phyloP scores from a whole-genome alignment of 2,329 filamentous ascomycete species.

The Aspergillus hortae region DNA sequence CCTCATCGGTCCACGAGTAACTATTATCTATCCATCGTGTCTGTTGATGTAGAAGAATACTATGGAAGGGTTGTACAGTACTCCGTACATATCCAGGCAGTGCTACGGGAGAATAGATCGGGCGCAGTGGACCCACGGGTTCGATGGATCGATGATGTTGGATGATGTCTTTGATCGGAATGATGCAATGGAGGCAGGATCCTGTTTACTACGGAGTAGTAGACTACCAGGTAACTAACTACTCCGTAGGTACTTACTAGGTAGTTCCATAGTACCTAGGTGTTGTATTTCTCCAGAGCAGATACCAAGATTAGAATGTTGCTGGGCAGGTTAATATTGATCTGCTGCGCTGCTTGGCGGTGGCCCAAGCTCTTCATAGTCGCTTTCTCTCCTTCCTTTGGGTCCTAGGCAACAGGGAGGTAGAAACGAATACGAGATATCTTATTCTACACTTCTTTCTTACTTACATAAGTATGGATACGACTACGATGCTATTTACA shows the following conservation, averaged over 20 bases:
- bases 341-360: neutral
- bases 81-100: neutral
- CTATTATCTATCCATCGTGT: too few species aligned
- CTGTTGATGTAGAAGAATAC: neutral
- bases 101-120: neutral
- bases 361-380: neutral
- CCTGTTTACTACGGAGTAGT: too few species aligned
- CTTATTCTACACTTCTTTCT: neutral
- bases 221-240: too few species aligned
- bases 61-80: neutral
- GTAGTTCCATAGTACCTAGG: too few species aligned
- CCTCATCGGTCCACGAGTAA: neutral
- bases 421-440: neutral
- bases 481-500: neutral
- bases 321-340: neutral
- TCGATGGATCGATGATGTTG: conserved; percentile 6
- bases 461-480: too few species aligned
- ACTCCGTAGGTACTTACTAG: too few species aligned
- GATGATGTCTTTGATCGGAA: conserved; percentile 8
- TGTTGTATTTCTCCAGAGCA: too few species aligned
- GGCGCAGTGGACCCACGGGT: conserved; percentile 1
- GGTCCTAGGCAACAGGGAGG: neutral
- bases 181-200: neutral
- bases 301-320: too few species aligned
- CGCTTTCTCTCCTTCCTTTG: neutral